These are phyloP conservation scores for Cercospora berteroae DNA, from an alignment of 2,329 filamentous ascomycete genomes.

Conservation along the genomic window DNA sequence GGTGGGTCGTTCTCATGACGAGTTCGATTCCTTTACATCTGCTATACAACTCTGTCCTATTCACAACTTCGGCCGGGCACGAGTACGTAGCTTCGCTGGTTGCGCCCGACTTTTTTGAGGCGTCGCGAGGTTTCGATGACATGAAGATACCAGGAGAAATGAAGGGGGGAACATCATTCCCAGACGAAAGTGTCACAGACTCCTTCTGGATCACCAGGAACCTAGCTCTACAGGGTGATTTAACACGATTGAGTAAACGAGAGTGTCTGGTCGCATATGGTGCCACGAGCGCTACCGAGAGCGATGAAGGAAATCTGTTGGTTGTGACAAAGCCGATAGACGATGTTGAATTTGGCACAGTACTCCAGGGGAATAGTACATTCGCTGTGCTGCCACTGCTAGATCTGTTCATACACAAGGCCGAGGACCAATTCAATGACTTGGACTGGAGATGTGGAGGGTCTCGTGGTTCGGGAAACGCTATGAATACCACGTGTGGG, in stretches of 20 bases:
- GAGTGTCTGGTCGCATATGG: background rate
- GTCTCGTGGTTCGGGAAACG: too few relatives aligned
- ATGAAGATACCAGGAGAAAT: background rate
- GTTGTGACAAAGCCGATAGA: background rate
- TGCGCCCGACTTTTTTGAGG: background rate
- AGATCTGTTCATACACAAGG: too few relatives aligned
- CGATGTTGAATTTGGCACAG: background rate
- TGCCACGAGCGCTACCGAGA: background rate
- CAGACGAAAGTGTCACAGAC: background rate
- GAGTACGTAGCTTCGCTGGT: background rate
- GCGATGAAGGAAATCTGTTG: background rate
- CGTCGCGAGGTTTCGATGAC: background rate
- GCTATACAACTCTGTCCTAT: background rate
- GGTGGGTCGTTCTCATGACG: background rate
- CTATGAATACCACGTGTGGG: too few relatives aligned
- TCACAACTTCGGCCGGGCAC: background rate
- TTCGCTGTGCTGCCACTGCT: too few relatives aligned
- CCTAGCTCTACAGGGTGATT: background rate
- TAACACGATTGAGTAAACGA: background rate
- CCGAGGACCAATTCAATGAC: too few relatives aligned
- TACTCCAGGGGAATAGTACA: background rate
- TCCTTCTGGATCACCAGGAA: background rate
- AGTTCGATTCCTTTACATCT: background rate
- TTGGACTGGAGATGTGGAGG: too few relatives aligned
- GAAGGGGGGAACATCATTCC: too few relatives aligned